Conservation (phyloP, 2,329 filamentous ascomycete species). For the Penicillium sp. region DNA sequence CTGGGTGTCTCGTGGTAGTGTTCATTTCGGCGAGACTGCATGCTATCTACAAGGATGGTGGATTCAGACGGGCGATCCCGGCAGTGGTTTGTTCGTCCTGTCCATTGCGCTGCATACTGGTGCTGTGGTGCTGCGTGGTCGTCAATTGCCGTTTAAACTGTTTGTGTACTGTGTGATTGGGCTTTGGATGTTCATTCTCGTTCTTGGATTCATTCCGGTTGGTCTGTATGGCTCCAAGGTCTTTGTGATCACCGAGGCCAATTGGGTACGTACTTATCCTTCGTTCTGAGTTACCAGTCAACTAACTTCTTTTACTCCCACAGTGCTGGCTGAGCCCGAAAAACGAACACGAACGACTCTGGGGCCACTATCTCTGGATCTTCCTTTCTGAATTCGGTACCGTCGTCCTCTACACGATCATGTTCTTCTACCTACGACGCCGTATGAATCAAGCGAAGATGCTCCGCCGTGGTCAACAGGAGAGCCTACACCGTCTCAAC, state of each 20-base stretch:
- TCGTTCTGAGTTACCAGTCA: background rate
- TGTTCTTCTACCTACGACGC: slow-evolving; percentile 52
- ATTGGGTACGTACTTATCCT: slow-evolving; percentile 43
- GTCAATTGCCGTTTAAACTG: slow-evolving; percentile 46
- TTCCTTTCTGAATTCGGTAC: slow-evolving; percentile 57
- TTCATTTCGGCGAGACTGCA: slow-evolving; percentile 46
- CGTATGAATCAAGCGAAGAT: slow-evolving; percentile 42
- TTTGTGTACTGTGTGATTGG: slow-evolving; percentile 48
- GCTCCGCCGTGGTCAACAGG: slow-evolving; percentile 35
- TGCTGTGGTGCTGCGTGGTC: slow-evolving; percentile 51
- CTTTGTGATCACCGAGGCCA: slow-evolving; percentile 52
- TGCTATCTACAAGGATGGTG: slow-evolving; percentile 57
- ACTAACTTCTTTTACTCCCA: background rate
- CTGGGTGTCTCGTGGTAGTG: slow-evolving; percentile 47
- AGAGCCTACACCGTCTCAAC: slow-evolving; percentile 38
- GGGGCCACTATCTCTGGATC: slow-evolving; percentile 58
- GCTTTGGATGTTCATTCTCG: slow-evolving; percentile 50
- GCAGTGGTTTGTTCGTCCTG: slow-evolving; percentile 54
- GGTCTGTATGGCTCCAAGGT: slow-evolving; percentile 42
- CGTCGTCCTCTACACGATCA: slow-evolving; percentile 50
- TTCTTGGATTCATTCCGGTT: slow-evolving; percentile 52
- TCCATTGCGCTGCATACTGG: slow-evolving; percentile 57
- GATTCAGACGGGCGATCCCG: slow-evolving; percentile 54
- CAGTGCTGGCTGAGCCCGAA: slow-evolving; percentile 55
- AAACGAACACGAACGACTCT: slow-evolving; percentile 50